Conservation (phyloP, 805 yeast species). For the Saccharomycopsis sp. region DNA sequence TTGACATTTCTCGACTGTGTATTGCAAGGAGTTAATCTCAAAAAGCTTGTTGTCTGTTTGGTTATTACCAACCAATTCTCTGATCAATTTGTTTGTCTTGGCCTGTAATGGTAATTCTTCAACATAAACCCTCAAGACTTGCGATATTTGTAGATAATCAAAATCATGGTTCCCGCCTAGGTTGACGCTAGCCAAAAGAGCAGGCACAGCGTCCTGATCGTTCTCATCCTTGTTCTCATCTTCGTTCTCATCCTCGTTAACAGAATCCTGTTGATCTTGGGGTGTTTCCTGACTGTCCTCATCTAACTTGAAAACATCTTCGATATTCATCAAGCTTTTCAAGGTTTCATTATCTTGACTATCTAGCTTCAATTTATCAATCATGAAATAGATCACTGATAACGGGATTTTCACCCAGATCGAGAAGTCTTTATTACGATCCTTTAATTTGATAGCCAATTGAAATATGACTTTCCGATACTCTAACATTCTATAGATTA, state of each 20-base stretch:
- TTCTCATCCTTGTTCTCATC: neutral
- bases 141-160: conserved; percentile 12
- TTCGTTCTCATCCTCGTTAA: neutral
- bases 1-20: conserved; percentile 3
- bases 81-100: conserved; percentile 9
- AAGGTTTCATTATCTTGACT: neutral
- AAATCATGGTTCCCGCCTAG: conserved; percentile 5
- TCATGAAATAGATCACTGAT: conserved; percentile 14
- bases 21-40: neutral
- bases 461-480: conserved; percentile 4
- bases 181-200: neutral
- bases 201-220: neutral
- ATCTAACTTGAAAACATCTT: neutral
- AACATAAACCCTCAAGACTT: conserved; percentile 4
- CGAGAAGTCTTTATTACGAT: neutral
- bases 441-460: conserved; percentile 4
- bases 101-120: conserved; percentile 12
- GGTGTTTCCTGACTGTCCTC: no score
- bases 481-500: conserved; percentile 20
- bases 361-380: conserved; percentile 3
- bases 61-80: neutral
- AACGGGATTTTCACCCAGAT: conserved; percentile 10
- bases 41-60: neutral
- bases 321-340: neutral
- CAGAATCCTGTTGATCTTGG: neutral